These are phyloP conservation scores for Fusarium napiforme DNA, from an alignment of 2,329 filamentous ascomycete species.

Conservation along the genomic window DNA sequence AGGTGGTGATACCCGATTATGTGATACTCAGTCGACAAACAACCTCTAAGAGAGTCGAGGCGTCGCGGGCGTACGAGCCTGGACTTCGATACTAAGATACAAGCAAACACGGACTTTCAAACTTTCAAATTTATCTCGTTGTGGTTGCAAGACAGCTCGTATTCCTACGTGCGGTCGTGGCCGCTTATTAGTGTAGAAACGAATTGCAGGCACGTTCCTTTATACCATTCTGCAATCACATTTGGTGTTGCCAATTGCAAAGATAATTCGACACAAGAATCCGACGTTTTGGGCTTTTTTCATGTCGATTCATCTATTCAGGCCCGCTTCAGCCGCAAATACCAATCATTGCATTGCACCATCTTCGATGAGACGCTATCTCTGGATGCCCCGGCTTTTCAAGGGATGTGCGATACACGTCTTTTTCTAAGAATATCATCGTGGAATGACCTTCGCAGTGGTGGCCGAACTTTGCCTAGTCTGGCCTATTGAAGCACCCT, in stretches of 20 bases:
- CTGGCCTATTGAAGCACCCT: constrained; percentile 13
- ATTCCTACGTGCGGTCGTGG: background rate
- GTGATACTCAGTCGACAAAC: constrained; percentile 67
- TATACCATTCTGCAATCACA: background rate
- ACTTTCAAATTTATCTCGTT: background rate
- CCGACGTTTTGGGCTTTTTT: background rate
- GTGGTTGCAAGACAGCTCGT: background rate
- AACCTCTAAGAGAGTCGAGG: constrained; percentile 12
- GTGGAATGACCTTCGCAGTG: constrained; percentile 20
- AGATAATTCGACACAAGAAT: background rate
- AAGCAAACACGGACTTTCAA: background rate
- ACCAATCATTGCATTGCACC: background rate
- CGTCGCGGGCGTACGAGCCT: constrained; percentile 24
- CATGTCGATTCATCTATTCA: background rate
- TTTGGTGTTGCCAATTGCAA: background rate
- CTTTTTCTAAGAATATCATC: constrained; percentile 29
- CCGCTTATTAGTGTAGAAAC: background rate
- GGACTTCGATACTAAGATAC: background rate
- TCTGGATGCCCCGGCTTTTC: background rate
- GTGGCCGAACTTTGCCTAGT: constrained; percentile 29
- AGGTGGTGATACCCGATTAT: constrained; percentile 66
- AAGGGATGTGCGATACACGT: background rate
- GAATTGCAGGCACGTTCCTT: background rate
- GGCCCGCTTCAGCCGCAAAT: background rate
- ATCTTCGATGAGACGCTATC: background rate